A percentile compares a stretch with the other conserved stretches of the same genome.
Conservation (phyloP, 495 filamentous ascomycete genomes). For the Podospora didyma region DNA sequence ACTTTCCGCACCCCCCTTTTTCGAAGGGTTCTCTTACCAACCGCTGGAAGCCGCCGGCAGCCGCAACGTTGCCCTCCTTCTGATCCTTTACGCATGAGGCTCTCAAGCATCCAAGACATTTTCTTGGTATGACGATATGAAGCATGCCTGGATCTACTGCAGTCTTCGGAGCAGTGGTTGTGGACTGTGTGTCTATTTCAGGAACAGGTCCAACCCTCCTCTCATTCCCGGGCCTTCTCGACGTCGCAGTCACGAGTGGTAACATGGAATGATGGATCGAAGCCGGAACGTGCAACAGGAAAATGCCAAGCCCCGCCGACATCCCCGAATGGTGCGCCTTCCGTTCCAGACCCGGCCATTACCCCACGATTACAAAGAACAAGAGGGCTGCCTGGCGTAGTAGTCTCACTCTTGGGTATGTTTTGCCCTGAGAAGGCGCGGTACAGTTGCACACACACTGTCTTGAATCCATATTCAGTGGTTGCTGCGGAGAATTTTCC, state of each 20-base stretch:
- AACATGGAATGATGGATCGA: neutral
- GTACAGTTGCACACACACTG: neutral
- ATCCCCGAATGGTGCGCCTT: too few species aligned
- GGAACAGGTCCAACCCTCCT: neutral
- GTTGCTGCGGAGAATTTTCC: neutral
- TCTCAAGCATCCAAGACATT: neutral
- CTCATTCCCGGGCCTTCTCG: neutral
- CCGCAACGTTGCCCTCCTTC: constrained; percentile 2
- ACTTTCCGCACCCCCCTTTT: neutral
- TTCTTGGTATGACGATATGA: neutral
- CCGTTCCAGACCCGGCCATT: too few species aligned
- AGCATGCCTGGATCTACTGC: neutral
- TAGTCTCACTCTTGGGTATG: too few species aligned
- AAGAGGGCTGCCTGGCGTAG: too few species aligned
- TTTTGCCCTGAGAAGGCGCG: neutral
- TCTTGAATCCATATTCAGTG: neutral
- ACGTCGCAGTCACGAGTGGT: neutral
- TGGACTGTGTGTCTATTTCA: neutral
- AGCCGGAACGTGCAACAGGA: neutral
- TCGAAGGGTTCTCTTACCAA: neutral
- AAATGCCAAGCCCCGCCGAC: neutral
- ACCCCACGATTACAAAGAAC: too few species aligned
- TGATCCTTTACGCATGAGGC: neutral
- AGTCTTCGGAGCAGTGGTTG: neutral
- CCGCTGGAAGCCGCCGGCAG: neutral